Evolutionary conservation across 2,329 filamentous ascomycete species (phyloP).

Genomic region (Beauveria sp.): DNA sequence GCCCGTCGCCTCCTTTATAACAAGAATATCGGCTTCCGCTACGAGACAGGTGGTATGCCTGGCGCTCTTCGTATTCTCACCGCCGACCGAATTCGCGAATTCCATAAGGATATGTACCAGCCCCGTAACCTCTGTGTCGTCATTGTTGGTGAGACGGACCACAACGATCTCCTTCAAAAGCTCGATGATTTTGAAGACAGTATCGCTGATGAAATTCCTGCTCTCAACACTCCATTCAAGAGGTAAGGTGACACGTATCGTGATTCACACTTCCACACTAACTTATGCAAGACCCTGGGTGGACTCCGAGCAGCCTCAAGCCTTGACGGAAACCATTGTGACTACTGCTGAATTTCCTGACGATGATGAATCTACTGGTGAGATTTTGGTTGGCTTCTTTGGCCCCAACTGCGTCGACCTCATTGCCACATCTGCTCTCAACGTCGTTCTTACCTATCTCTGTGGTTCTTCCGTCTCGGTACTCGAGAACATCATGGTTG

Average conservation of each 20-base stretch:
- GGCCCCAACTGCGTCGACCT: slow-evolving; percentile 74
- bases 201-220: slow-evolving; percentile 74
- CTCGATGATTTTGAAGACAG: slow-evolving; percentile 83
- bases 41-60: slow-evolving; percentile 97
- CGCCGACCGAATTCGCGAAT: slow-evolving; percentile 83
- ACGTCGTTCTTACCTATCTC: slow-evolving; percentile 76
- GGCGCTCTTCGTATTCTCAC: slow-evolving; percentile 80
- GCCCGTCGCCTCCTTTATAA: slow-evolving; percentile 79
- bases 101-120: slow-evolving; percentile 96
- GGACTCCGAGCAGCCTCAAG: slow-evolving; percentile 71
- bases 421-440: slow-evolving; percentile 62
- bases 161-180: slow-evolving; percentile 69
- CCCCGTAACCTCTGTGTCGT: slow-evolving; percentile 89
- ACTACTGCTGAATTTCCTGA: slow-evolving; percentile 88
- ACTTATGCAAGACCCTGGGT: slow-evolving; percentile 61
- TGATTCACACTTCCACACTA: not conserved
- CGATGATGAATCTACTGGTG: slow-evolving; percentile 88
- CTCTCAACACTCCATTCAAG: slow-evolving; percentile 66
- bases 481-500: slow-evolving; percentile 84
- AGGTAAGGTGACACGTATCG: slow-evolving; percentile 30
- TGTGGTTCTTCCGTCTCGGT: slow-evolving; percentile 89
- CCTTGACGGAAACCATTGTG: slow-evolving; percentile 63
- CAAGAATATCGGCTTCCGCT: slow-evolving; percentile 83
- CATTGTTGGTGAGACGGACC: slow-evolving; percentile 85
- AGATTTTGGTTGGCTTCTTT: slow-evolving; percentile 78